Base-by-base conservation (phyloP, 306 rosid species). In the Sicyos baderoa region DNA sequence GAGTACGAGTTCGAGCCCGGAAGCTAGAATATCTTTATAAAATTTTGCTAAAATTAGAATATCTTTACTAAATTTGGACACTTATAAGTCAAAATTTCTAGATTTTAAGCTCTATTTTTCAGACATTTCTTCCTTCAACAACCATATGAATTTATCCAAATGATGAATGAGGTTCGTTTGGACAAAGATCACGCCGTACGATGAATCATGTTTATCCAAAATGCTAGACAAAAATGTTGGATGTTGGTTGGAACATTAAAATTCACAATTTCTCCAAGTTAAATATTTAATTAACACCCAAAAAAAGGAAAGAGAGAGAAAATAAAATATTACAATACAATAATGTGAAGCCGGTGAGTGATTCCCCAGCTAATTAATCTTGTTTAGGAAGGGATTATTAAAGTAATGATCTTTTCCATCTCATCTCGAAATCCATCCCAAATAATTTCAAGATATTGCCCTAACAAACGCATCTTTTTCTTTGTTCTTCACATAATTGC, bases 151-250 rank as follows among this genome's bases (percentile, higher is more conserved):
- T 37, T 37, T 5, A 37, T 37, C 44, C 44, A 37, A 37, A 37
- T 37, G 44, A 37, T 37, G 9, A 37, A 5, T 8, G 9, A 8
- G 32, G 13, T 37, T 35, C 17, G 51, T 0, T 40, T 40, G 15
- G 29, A 63, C 51, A 40, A 19, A 63, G 70, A 63, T 44, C 49
- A 42, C 4, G 35, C 52, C 52, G 17, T 44, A 63, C 32, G 52
- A 65, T 21, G 45, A 65, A 45, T 64, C 17, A 64, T 65, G 32
- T 40, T 55, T 55, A 71, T 71, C 49, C 51, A 29, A 54, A 7
- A 49, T 32, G 44, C 37, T 42, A 42, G 75, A 71, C 65, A 54
- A 56, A 32, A 71, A 40, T 71, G 75, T 71, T 56, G 44, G 75
- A 23, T 14, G 74, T 71, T 55, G 16, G 64, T 54, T 19, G 42